Evolutionary conservation across 1,284 basidiomycete species (phyloP).

Genomic region (Sporisorium exsertum): DNA sequence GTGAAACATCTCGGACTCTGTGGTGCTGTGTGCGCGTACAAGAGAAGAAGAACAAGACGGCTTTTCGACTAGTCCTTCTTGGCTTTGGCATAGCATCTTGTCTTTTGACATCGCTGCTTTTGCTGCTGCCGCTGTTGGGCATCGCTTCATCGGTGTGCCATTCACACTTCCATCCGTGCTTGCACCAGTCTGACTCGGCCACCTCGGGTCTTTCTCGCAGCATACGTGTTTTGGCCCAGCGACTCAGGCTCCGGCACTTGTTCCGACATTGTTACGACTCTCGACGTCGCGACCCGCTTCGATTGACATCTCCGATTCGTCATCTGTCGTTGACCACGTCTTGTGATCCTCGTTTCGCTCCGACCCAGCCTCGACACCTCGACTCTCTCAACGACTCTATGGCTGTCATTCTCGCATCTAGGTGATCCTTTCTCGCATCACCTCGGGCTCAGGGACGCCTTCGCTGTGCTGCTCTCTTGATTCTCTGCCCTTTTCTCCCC

Average conservation of each 20-base stretch:
- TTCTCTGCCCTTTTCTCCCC: constrained; percentile 6
- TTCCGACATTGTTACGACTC: constrained; percentile 2
- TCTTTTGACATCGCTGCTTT: constrained; percentile 7
- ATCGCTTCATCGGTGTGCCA: constrained; percentile 20
- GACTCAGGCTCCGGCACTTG: not conserved
- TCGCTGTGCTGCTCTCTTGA: constrained; percentile 51
- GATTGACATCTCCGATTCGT: not conserved
- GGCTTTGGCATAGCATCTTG: constrained; percentile 10
- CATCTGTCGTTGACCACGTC: not conserved
- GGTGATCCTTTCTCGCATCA: constrained; percentile 35
- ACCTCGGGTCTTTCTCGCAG: not conserved
- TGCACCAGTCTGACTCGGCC: constrained; percentile 1
- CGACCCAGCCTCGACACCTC: constrained; percentile 7
- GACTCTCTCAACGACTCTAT: constrained; percentile 28
- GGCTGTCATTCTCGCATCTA: constrained; percentile 25
- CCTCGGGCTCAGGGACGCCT: constrained; percentile 48
- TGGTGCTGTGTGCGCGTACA: constrained; percentile 22
- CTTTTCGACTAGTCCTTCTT: constrained; percentile 6
- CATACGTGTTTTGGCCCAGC: not conserved
- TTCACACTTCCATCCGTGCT: constrained; percentile 1
- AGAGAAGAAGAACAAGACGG: constrained; percentile 35
- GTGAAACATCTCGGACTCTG: constrained; percentile 4
- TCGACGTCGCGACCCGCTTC: not conserved
- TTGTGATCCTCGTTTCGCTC: not conserved
- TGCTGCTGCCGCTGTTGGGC: not conserved